phyloP scores from a whole-genome alignment of 2,329 filamentous ascomycete species.

The Aspergillus unguis region DNA sequence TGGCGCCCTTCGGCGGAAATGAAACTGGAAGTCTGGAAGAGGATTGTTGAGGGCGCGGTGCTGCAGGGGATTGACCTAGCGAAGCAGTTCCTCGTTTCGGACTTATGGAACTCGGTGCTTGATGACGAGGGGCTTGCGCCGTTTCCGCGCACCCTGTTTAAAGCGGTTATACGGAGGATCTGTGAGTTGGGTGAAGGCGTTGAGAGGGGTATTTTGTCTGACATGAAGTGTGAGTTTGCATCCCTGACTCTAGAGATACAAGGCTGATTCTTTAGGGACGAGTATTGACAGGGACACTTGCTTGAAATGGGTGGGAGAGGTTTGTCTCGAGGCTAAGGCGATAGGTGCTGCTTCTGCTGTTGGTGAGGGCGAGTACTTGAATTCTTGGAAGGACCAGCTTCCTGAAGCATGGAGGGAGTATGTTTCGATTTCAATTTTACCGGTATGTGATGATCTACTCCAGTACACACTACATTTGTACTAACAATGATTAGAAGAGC shows the following conservation, averaged over 20 bases:
- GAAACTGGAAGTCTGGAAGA: conserved; percentile 50
- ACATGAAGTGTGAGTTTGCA: conserved; percentile 37
- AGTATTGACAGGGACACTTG: conserved; percentile 37
- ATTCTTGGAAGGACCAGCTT: conserved; percentile 42
- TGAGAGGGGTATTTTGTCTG: conserved; percentile 16
- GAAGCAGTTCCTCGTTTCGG: conserved; percentile 40
- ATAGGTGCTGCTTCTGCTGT: conserved; percentile 30
- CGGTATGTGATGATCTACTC: conserved; percentile 20
- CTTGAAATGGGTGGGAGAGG: conserved; percentile 39
- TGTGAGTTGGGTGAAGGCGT: conserved; percentile 25
- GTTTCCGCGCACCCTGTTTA: conserved; percentile 35
- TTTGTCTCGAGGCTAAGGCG: conserved; percentile 38
- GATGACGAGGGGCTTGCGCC: conserved; percentile 34
- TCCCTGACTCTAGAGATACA: neutral
- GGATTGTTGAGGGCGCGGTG: conserved; percentile 37
- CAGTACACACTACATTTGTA: neutral
- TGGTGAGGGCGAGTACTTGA: conserved; percentile 34
- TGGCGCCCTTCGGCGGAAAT: conserved; percentile 47
- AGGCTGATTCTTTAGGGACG: conserved; percentile 32
- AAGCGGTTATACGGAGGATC: conserved; percentile 38
- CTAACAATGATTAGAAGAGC: conserved; percentile 22
- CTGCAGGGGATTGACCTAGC: conserved; percentile 41
- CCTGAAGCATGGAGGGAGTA: conserved; percentile 43
- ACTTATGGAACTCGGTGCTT: conserved; percentile 40
- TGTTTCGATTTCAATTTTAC: conserved; percentile 32